A percentile compares a stretch with the other conserved stretches of the same genome.
Evolutionary conservation across 1,284 basidiomycete genomes (phyloP).

Genomic region (Cryptococcus deneoformans): DNA sequence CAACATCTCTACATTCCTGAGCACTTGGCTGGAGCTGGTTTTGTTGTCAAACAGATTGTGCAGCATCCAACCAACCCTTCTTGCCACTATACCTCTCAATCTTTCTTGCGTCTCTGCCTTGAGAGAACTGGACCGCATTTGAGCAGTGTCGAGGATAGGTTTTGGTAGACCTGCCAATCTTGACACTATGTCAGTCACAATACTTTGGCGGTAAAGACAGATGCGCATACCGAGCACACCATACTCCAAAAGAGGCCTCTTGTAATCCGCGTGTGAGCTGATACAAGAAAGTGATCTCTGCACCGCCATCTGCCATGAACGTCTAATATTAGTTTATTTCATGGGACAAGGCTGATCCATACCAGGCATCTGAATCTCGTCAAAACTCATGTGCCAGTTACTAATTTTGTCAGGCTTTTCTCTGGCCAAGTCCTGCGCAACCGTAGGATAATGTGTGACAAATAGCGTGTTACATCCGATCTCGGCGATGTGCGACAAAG

Average conservation of each 20-base stretch:
- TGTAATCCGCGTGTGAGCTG: conserved; percentile 68
- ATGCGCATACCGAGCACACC: conserved; percentile 63
- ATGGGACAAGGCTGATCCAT: background rate
- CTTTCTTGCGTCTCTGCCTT: conserved; percentile 46
- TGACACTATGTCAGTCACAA: background rate
- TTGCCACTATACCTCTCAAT: conserved; percentile 14
- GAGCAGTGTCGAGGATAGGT: conserved; percentile 61
- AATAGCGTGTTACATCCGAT: conserved; percentile 80
- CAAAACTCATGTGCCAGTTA: conserved; percentile 85
- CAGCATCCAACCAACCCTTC: conserved; percentile 16
- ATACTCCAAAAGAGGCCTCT: conserved; percentile 79
- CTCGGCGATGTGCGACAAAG: conserved; percentile 67
- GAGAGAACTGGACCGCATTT: conserved; percentile 59
- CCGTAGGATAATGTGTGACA: conserved; percentile 83
- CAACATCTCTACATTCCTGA: conserved; percentile 9
- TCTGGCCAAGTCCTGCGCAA: conserved; percentile 57
- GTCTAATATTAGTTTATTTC: background rate
- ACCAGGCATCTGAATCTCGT: conserved; percentile 45
- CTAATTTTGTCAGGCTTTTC: conserved; percentile 53
- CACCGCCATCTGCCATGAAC: conserved; percentile 61
- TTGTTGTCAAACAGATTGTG: background rate
- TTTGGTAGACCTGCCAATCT: conserved; percentile 73
- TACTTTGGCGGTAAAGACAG: background rate
- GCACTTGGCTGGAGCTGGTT: background rate
- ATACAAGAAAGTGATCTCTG: conserved; percentile 83